Evolutionary conservation across 352 stramenopile genomes (phyloP).

Genomic region (Elongisporangium anandrum): DNA sequence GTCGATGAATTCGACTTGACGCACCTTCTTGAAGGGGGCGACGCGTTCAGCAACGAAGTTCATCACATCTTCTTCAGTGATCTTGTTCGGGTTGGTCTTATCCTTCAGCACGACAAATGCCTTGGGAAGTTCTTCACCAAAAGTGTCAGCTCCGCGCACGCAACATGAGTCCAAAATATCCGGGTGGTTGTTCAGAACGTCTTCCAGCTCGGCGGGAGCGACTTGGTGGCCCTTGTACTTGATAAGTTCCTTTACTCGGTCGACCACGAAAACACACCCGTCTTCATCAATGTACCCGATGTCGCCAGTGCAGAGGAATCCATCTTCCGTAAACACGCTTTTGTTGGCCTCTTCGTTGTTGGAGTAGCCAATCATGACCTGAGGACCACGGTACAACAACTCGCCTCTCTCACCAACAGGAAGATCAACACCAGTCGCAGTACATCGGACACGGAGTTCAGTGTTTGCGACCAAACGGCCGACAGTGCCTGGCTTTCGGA

Average conservation of each 20-base stretch:
- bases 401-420: slow-evolving; percentile 52
- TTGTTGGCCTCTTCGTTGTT: slow-evolving; percentile 84
- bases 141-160: slow-evolving; percentile 49
- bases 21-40: slow-evolving; percentile 85
- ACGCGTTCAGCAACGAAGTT: slow-evolving; percentile 82
- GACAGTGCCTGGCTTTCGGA: slow-evolving; percentile 19
- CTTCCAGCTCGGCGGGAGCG: slow-evolving; percentile 91
- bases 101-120: slow-evolving; percentile 87
- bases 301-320: slow-evolving; percentile 88
- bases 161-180: slow-evolving; percentile 78
- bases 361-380: slow-evolving; percentile 93
- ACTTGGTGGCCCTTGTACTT: slow-evolving; percentile 93
- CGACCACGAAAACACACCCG: slow-evolving; percentile 89
- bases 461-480: slow-evolving; percentile 57
- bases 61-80: slow-evolving; percentile 72
- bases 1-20: slow-evolving; percentile 84
- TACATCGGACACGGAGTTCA: slow-evolving; percentile 43
- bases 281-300: slow-evolving; percentile 90
- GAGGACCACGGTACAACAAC: slow-evolving; percentile 84
- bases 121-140: slow-evolving; percentile 84
- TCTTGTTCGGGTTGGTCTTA: slow-evolving; percentile 14
- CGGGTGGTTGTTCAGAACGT: slow-evolving; percentile 80
- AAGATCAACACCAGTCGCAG: slow-evolving; percentile 37
- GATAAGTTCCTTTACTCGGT: slow-evolving; percentile 93
- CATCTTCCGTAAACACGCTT: slow-evolving; percentile 67